Evolutionary conservation across 2,329 filamentous ascomycete genomes (phyloP).

Genomic region (Stemphylium lycopersici): DNA sequence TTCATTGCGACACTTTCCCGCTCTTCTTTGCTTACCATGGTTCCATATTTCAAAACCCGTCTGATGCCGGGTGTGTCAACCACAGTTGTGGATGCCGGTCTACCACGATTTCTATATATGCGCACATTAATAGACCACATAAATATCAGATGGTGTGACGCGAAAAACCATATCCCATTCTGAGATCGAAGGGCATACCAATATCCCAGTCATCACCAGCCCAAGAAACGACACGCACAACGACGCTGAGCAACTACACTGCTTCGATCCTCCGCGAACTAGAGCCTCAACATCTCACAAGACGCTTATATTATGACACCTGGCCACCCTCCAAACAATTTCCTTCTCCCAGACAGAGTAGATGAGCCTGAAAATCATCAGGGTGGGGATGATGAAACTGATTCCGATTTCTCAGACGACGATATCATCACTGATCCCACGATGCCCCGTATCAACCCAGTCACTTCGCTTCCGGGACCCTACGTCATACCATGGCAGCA

Average conservation of each 20-base stretch:
- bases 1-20: background rate
- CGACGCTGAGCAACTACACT: background rate
- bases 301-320: background rate
- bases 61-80: too few species aligned
- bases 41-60: background rate
- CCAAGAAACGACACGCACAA: background rate
- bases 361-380: background rate
- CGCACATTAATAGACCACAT: too few species aligned
- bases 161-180: too few species aligned
- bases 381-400: background rate
- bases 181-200: too few species aligned
- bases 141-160: too few species aligned
- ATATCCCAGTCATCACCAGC: too few species aligned
- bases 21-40: background rate
- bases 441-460: background rate
- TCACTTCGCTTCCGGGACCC: background rate
- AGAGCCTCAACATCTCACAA: background rate
- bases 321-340: background rate
- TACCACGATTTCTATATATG: too few species aligned
- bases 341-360: background rate
- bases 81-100: too few species aligned
- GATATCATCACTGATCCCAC: background rate
- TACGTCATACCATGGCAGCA: background rate
- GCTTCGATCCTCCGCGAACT: background rate
- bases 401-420: background rate